Evolutionary conservation across 176 grass and related monocot species (phyloP).

Genomic region (Juncus effusus): DNA sequence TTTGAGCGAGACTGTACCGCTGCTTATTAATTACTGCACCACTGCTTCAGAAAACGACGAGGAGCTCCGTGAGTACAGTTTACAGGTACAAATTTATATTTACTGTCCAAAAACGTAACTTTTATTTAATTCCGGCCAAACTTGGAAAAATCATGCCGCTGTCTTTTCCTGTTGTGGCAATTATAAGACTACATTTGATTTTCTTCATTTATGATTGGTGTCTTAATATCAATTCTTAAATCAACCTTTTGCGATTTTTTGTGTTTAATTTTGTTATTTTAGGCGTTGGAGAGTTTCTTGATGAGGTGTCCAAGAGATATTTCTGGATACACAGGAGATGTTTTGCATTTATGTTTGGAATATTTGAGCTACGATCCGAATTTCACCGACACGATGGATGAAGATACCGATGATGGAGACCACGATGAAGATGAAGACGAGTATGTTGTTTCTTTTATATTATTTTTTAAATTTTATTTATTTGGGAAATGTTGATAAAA

Average conservation of each 20-base stretch:
- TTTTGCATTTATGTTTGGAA: conserved; percentile 82
- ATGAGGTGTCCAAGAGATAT: conserved; percentile 94
- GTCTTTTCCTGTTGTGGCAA: too few species aligned
- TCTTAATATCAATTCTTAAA: not conserved
- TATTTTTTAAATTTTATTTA: conserved; percentile 17
- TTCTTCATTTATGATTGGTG: too few species aligned
- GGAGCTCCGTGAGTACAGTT: conserved; percentile 93
- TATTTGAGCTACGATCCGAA: conserved; percentile 99
- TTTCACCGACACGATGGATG: conserved; percentile 97
- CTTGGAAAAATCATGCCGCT: too few species aligned
- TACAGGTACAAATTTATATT: conserved; percentile 50
- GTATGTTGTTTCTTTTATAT: conserved; percentile 45
- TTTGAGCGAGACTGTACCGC: conserved; percentile 77
- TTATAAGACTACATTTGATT: too few species aligned
- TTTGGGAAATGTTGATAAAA: conserved; percentile 1
- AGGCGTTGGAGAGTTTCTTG: conserved; percentile 98
- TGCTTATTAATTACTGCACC: conserved; percentile 90
- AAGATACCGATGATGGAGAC: conserved; percentile 87
- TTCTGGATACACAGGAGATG: conserved; percentile 71
- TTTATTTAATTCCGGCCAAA: conserved; percentile 2
- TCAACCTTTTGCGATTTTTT: conserved; percentile 1
- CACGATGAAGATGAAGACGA: conserved; percentile 94
- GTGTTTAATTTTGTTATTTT: conserved; percentile 12
- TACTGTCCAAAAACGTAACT: conserved; percentile 2
- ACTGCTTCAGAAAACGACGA: conserved; percentile 95